A percentile compares a stretch with the other conserved stretches of the same genome.
phyloP scores from a whole-genome alignment of 805 yeast genomes.

The Candida suzukii region DNA sequence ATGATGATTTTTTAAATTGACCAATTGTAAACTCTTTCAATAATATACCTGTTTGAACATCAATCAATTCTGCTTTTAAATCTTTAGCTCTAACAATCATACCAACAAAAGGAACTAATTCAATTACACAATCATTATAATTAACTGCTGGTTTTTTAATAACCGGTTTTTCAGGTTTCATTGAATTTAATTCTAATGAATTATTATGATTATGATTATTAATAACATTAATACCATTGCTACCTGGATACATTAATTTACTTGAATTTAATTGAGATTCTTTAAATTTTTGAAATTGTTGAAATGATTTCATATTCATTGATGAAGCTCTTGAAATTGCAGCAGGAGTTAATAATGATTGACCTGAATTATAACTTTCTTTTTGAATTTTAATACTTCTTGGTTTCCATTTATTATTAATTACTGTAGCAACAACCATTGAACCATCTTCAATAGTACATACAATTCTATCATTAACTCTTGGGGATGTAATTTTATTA shows the following conservation, averaged over 20 bases:
- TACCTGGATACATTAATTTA: no score
- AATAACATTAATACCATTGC: no score
- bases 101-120: slow-evolving; percentile 63
- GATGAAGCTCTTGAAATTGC: slow-evolving; percentile 22
- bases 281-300: slow-evolving; percentile 8
- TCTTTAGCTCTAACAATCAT: slow-evolving; percentile 59
- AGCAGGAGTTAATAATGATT: slow-evolving; percentile 31
- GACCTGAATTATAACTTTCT: slow-evolving; percentile 37
- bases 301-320: slow-evolving; percentile 11
- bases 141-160: neutral
- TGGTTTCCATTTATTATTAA: slow-evolving; percentile 62
- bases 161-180: neutral
- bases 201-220: slow-evolving; percentile 5
- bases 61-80: slow-evolving; percentile 57
- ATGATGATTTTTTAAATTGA: slow-evolving; percentile 49
- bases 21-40: slow-evolving; percentile 57
- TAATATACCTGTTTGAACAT: slow-evolving; percentile 71
- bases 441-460: slow-evolving; percentile 43
- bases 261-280: slow-evolving; percentile 1
- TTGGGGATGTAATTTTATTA: slow-evolving; percentile 55
- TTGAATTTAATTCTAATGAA: slow-evolving; percentile 5
- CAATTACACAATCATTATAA: slow-evolving; percentile 29
- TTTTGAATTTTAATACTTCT: slow-evolving; percentile 42
- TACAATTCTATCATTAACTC: slow-evolving; percentile 68
- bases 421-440: slow-evolving; percentile 53